These are phyloP conservation scores for Senecio squalidus DNA, from an alignment of 140 eudicot genomes.

Conservation along the genomic window DNA sequence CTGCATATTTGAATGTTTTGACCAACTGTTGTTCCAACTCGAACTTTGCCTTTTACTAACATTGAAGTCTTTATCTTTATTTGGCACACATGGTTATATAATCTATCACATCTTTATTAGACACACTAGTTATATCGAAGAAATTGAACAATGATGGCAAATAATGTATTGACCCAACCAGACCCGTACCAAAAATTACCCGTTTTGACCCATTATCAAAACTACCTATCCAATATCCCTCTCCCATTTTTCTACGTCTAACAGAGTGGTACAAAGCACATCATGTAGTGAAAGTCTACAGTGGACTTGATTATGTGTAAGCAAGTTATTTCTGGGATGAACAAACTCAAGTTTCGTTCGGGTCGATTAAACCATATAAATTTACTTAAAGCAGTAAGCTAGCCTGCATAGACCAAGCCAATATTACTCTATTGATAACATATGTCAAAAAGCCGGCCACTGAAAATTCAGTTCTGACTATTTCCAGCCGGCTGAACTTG, in stretches of 20 bases:
- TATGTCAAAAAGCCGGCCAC: slow-evolving; percentile 37
- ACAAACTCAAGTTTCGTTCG: background rate
- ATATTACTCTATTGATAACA: slow-evolving; percentile 14
- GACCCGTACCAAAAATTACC: background rate
- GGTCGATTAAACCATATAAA: background rate
- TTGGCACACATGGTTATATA: no score
- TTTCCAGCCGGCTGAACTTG: slow-evolving; percentile 27
- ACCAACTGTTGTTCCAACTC: no score
- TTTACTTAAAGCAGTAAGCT: slow-evolving; percentile 5
- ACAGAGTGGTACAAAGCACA: background rate
- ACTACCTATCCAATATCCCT: background rate
- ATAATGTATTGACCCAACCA: background rate
- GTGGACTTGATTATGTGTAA: background rate
- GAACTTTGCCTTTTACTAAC: no score
- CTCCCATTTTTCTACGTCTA: no score
- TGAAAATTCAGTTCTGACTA: slow-evolving; percentile 12
- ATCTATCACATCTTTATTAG: background rate
- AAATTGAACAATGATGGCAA: no score
- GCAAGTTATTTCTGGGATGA: background rate
- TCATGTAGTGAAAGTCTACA: background rate
- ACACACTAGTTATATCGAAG: background rate
- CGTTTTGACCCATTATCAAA: background rate
- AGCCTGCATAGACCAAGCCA: slow-evolving; percentile 31
- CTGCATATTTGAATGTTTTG: no score
- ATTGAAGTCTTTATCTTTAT: no score